Evolutionary conservation across 179 eudicot genomes (phyloP), one percentile per base, ranked within the genome.

Genomic region (Silene vulgaris): DNA sequence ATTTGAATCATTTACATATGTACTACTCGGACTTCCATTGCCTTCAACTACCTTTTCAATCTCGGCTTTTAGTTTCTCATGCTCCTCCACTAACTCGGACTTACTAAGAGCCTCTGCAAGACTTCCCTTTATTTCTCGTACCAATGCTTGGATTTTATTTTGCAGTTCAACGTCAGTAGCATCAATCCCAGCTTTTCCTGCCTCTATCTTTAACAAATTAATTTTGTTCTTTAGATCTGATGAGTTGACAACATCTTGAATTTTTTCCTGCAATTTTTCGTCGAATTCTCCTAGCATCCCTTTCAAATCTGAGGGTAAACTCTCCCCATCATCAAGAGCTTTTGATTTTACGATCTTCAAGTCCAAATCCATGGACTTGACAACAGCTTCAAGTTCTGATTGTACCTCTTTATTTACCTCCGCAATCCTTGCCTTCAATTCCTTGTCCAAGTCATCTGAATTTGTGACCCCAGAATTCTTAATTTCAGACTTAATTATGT

Each of bases 151-250:
- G 81, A 94, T 85, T 83, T 82, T 86, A 21, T 63, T 79, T 81
- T 82, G 84, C 8, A 84, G 57, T 48, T 87, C 93, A 9, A 69
- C 70, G 84, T 81, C 82, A 35, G 90, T 86, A 63, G 79, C 75
- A 62, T 84, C 82, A 37, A 37, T 7, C 61, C 84, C 90, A 7
- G 82, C 89, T 71, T 82, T 90, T 23, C 66, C 85, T 32, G 76
- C 81, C 86, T 90, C 90, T 56, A 69, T 68, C 68, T 84, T 89
- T 76, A 94, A 74, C 82, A 75, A 30, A 59, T 89, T 85, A n/a
- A 94, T 84, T 74, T 87, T 88, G 75, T 81, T 78, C 76, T 78
- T 88, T 77, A 94, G 80, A 80, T 85, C 90, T 2, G 97, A 80
- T 52, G 97, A 86, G 73, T 78, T 81, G 8, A 89, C 79, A 23